Base-by-base conservation (phyloP, 129 eudicot species). In the Pittosporum tobira region DNA sequence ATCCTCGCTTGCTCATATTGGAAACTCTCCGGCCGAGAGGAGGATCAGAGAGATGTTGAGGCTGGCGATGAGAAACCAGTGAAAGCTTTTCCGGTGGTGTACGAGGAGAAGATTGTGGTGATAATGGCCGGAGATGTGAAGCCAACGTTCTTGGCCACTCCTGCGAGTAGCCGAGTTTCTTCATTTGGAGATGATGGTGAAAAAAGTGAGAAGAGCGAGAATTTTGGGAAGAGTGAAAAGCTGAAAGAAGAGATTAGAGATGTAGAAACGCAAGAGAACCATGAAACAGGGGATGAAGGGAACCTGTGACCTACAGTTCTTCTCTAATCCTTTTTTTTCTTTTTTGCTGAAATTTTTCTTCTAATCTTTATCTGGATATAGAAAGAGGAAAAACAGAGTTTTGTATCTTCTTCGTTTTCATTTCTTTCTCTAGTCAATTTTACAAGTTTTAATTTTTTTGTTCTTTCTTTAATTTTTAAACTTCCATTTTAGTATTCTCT, bases 91-190 rank as follows among this genome's bases (percentile, higher is more conserved):
- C 19, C 68, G 23, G 85, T 73, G 15, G 74, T 51, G 43, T 73
- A 65, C 20, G 94, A 85, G 43, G 88, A 85, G 65, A 85, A 78
- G 70, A 65, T 71, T 66, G 51, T 85, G 22, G 94, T 85, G 0
- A 81, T 85, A 4, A 81, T 85, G 94, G 88, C 89, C 3, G 94
- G 94, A 34, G 73, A 85, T 29, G 79, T 47, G n/a, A 72, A 73
- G 34, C 89, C 94, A 5, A 81, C 88, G 29, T 85, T 78, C 63
- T 56, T 85, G 30, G 94, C 94, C 1, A 85, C 88, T 3, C 86
- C 85, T 0, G 45, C 71, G 28, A 70, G 71, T 0, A 71, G 53
- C 42, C 61, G 52, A 40, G 55, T 21, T 3, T 59, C 63, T 0
- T 61, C 76, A 6, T 57, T 65, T 57, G 72, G 69, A 6, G 40